Base-by-base conservation (phyloP, 2,329 filamentous ascomycete species). In the Sclerotinia trifoliorum region DNA sequence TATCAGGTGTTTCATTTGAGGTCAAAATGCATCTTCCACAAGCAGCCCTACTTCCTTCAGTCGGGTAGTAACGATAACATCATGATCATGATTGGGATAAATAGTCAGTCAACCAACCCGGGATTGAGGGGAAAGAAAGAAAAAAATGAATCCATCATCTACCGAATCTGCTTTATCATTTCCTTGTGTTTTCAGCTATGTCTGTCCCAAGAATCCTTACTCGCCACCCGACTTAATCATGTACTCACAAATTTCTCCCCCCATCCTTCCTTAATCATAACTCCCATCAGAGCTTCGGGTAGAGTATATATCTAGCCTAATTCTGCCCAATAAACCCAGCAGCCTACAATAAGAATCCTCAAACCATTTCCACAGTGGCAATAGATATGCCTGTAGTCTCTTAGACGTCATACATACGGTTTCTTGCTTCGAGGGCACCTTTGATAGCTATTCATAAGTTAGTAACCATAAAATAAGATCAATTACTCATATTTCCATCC, bases 391-490 rank as follows among this genome's bases (percentile, higher is more conserved):
- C 21, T 10, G 11, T 1, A 17, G 3, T 35, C 26, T 17, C 58
- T 61, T 11, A 74, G 19, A 74, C 72, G 65, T 74, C 72, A 69
- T 72, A 74, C 68, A 72, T 71, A 58, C 71, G 71, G 56, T 67
- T 72, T 58, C 70, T 68, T 15, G 64, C 66, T 67, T 74, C 73
- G 10, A 74, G 49, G 21, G 70, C 72, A 8, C 39, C 51, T 64
- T 74, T 74, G 32, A 74, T 74, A 65, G 73, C 69, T 71, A 63
- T 57, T 21, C 7, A 11, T 3, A 26, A 21, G 44, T 48, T 52
- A 90, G 89, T 72, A 84, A 86, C 70, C 2, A 49, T 35, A 24
- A 13, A 2, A 81, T 83, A 64, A 39, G 11, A 39, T 13, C 39
- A 39, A 13, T 39, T 13, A 39, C 89, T 89, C 26, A 15, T 69